Percentiles rank a stretch among this genome's conserved stretches.
Evolutionary conservation across 2,329 filamentous ascomycete genomes (phyloP).

Genomic region (Diaporthe australafricana): DNA sequence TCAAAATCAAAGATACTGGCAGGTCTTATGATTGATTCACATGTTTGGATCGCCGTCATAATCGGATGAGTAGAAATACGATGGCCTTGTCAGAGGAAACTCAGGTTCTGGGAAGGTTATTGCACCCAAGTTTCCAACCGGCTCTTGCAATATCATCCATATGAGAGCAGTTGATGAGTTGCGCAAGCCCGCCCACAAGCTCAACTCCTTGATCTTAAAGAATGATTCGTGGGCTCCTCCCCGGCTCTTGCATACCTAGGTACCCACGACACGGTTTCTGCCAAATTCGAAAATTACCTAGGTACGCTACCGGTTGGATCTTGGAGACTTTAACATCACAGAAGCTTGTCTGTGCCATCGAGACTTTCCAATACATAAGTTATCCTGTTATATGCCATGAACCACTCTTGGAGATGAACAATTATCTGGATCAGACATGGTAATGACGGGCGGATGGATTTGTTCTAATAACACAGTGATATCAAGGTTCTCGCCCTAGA

Average conservation of each 20-base stretch:
- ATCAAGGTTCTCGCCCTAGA: neutral
- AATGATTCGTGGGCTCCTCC: neutral
- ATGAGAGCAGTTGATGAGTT: no score
- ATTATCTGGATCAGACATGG: neutral
- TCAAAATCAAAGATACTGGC: no score
- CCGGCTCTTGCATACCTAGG: neutral
- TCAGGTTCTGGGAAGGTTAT: neutral
- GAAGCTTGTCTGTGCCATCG: neutral
- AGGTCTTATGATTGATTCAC: no score
- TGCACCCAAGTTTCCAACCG: neutral
- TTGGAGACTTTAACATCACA: neutral
- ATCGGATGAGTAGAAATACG: no score
- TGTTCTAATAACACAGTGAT: neutral
- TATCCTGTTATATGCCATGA: no score
- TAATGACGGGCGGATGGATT: no score
- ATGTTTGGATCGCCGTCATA: no score
- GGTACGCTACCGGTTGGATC: neutral
- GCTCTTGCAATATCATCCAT: neutral
- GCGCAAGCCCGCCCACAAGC: neutral
- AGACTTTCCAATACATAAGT: neutral
- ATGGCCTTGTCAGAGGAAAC: neutral
- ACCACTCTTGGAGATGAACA: neutral
- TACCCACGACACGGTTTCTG: no score
- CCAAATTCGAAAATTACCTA: neutral
- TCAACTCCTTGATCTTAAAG: neutral